phyloP scores from a whole-genome alignment of 2,329 filamentous ascomycete genomes.

The Neocucurbitaria cava region DNA sequence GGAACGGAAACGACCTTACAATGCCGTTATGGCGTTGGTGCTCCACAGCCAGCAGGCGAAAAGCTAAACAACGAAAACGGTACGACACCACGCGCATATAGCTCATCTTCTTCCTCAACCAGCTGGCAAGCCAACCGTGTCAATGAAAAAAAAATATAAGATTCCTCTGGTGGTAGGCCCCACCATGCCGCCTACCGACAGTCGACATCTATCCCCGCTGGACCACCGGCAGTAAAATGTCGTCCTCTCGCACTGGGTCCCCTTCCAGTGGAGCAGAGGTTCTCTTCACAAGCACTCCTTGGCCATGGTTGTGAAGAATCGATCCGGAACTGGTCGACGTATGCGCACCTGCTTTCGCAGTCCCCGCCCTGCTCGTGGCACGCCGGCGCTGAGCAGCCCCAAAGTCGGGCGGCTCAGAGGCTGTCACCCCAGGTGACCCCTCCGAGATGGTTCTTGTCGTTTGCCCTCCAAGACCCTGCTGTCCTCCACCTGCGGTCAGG shows the following conservation, averaged over 20 bases:
- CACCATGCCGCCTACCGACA: neutral
- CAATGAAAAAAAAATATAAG: constrained; percentile 5
- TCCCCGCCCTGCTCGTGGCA: neutral
- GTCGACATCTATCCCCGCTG: too few species aligned
- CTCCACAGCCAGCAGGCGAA: too few species aligned
- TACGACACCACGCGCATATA: neutral
- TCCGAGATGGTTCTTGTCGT: neutral
- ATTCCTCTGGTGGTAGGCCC: neutral
- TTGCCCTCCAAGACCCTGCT: neutral
- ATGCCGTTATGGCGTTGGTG: too few species aligned
- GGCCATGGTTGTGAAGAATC: neutral
- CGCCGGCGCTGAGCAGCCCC: neutral
- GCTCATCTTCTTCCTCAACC: neutral
- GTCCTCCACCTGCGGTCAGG: constrained; percentile 1
- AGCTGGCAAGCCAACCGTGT: constrained; percentile 1
- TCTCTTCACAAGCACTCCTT: constrained; percentile 2
- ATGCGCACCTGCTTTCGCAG: neutral
- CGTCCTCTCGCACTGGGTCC: constrained; percentile 2
- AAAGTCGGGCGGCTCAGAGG: constrained; percentile 4
- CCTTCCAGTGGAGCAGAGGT: neutral
- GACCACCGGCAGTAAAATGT: neutral
- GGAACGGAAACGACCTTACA: too few species aligned
- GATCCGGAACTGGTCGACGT: neutral
- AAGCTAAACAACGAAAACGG: too few species aligned
- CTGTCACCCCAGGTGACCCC: constrained; percentile 1